Evolutionary conservation across 2,329 filamentous ascomycete species (phyloP).

Genomic region (Proliferodiscus dingleyae): DNA sequence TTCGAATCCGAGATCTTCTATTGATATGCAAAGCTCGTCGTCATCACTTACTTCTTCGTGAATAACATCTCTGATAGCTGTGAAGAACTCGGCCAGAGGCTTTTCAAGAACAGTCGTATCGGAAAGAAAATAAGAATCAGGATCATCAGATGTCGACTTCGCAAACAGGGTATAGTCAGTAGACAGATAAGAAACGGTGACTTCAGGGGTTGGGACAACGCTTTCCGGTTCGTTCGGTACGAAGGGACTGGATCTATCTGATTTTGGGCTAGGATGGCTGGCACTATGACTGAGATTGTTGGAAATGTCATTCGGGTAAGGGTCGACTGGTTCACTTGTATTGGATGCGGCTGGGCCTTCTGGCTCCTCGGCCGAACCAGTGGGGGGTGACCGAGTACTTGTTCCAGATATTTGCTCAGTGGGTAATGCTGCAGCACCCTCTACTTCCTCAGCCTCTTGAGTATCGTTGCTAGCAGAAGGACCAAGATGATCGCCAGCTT

Average conservation of each 20-base stretch:
- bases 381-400: slow-evolving; percentile 2
- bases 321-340: background rate
- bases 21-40: slow-evolving; percentile 51
- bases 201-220: slow-evolving; percentile 31
- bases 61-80: slow-evolving; percentile 49
- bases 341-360: slow-evolving; percentile 12
- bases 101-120: slow-evolving; percentile 50
- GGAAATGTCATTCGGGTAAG: background rate
- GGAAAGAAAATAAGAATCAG: slow-evolving; percentile 51
- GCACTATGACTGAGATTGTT: too few species aligned
- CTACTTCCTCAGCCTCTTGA: slow-evolving; percentile 2
- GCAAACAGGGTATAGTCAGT: slow-evolving; percentile 55
- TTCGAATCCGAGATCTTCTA: slow-evolving; percentile 50
- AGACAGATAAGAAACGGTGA: slow-evolving; percentile 51
- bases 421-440: background rate
- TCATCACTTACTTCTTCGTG: slow-evolving; percentile 49
- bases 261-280: background rate
- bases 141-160: slow-evolving; percentile 45
- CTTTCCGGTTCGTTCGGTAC: background rate
- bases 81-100: slow-evolving; percentile 50
- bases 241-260: background rate
- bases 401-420: slow-evolving; percentile 4
- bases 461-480: background rate
- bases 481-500: background rate
- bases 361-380: background rate